Evolutionary conservation across 306 rosid genomes (phyloP).

Genomic region (Cucurbita maxima): DNA sequence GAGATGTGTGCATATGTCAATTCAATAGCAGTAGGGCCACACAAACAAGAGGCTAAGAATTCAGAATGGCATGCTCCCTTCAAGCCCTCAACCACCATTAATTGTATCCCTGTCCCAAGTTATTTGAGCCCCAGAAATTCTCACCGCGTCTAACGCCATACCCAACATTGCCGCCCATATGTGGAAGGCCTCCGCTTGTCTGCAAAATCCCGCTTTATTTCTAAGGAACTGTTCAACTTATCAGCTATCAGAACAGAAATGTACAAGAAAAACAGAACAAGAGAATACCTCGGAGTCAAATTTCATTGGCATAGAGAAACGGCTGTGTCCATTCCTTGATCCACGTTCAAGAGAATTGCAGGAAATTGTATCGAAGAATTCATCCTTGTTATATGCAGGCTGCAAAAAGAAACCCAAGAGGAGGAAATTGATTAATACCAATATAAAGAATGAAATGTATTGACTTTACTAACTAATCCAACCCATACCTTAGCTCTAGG

Average conservation of each 20-base stretch:
- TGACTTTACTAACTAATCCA: not conserved
- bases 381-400: conserved; percentile 64
- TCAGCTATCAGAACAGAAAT: not conserved
- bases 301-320: conserved; percentile 34
- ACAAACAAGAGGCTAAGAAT: not conserved
- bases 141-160: conserved; percentile 34
- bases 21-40: not conserved
- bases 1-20: not conserved
- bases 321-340: conserved; percentile 30
- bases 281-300: conserved; percentile 33
- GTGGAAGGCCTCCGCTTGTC: conserved; percentile 45
- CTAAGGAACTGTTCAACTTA: not conserved
- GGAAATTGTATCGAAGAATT: conserved; percentile 70
- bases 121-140: conserved; percentile 23
- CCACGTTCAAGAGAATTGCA: conserved; percentile 40
- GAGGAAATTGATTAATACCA: not conserved
- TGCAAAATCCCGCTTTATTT: conserved; percentile 10
- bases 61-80: conserved; percentile 33
- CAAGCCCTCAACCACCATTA: conserved; percentile 14
- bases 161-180: conserved; percentile 25
- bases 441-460: not conserved
- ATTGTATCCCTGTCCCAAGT: conserved; percentile 40
- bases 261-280: not conserved
- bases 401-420: conserved; percentile 12
- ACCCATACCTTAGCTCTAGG: not conserved